Conservation (phyloP, 1,139 yeast genomes). For the Pichia sp. region DNA sequence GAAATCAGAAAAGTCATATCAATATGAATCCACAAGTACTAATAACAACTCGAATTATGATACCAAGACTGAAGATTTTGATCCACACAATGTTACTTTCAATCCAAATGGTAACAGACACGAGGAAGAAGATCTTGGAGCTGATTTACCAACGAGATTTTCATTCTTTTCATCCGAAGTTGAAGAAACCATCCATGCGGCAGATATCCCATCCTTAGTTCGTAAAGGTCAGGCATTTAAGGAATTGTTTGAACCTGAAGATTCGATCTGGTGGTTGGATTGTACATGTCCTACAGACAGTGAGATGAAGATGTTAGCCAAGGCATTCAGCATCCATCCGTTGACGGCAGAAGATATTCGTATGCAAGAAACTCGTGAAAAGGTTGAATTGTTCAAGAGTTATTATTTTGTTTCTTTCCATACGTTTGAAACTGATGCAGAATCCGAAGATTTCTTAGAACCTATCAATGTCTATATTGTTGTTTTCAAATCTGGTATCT, state of each 20-base stretch:
- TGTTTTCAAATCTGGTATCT: slow-evolving; percentile 79
- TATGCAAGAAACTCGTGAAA: slow-evolving; percentile 84
- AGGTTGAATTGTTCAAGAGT: slow-evolving; percentile 71
- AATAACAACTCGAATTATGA: neutral
- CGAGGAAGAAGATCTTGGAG: slow-evolving; percentile 12
- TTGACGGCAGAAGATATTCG: slow-evolving; percentile 83
- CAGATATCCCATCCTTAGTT: slow-evolving; percentile 77
- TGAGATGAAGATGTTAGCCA: slow-evolving; percentile 36
- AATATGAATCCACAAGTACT: neutral
- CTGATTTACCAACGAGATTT: slow-evolving; percentile 63
- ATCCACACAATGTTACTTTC: slow-evolving; percentile 14
- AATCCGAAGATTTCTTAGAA: slow-evolving; percentile 78
- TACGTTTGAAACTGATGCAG: slow-evolving; percentile 73
- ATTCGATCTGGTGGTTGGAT: slow-evolving; percentile 76
- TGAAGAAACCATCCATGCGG: slow-evolving; percentile 87
- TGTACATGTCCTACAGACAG: slow-evolving; percentile 40
- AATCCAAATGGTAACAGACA: slow-evolving; percentile 14
- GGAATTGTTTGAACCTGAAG: slow-evolving; percentile 60
- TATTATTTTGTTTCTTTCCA: slow-evolving; percentile 84
- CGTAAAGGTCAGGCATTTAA: slow-evolving; percentile 62
- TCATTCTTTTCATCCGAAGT: slow-evolving; percentile 78
- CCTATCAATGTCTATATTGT: slow-evolving; percentile 88
- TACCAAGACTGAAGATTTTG: neutral
- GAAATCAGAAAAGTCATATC: neutral
- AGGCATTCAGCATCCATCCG: slow-evolving; percentile 79